Conservation (phyloP, 805 yeast species). For the Wickerhamiella qilinensis region DNA sequence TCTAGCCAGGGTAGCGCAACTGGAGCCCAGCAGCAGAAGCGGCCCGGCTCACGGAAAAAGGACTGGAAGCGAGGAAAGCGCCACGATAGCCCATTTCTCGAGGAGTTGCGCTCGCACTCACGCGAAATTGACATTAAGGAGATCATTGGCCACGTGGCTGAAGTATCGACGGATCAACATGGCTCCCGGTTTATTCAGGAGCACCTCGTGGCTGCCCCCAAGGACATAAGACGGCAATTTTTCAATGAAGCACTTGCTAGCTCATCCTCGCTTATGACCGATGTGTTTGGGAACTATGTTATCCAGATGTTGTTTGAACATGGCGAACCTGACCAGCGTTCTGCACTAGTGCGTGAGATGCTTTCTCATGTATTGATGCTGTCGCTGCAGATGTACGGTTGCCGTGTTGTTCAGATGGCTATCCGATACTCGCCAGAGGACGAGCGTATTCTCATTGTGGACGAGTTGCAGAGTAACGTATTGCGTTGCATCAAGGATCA, state of each 20-base stretch:
- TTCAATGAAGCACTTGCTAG: slow-evolving; percentile 70
- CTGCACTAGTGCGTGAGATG: slow-evolving; percentile 53
- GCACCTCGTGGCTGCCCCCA: slow-evolving; percentile 45
- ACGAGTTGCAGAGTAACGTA: slow-evolving; percentile 50
- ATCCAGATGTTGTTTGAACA: slow-evolving; percentile 85
- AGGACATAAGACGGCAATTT: slow-evolving; percentile 62
- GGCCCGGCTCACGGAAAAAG: slow-evolving; percentile 2
- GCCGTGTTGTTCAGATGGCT: slow-evolving; percentile 92
- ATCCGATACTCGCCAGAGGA: slow-evolving; percentile 50
- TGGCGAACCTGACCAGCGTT: slow-evolving; percentile 56
- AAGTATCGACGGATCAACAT: slow-evolving; percentile 89
- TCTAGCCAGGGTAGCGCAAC: too few relatives aligned
- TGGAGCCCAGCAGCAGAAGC: slow-evolving; percentile 1
- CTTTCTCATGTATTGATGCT: slow-evolving; percentile 55
- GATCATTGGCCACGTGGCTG: slow-evolving; percentile 73
- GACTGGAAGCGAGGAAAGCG: slow-evolving; percentile 4
- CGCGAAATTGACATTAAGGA: slow-evolving; percentile 54
- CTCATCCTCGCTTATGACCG: slow-evolving; percentile 71
- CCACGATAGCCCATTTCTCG: slow-evolving; percentile 39
- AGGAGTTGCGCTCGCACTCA: slow-evolving; percentile 61
- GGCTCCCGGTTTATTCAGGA: slow-evolving; percentile 96
- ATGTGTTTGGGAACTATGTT: slow-evolving; percentile 95
- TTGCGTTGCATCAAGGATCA: slow-evolving; percentile 75
- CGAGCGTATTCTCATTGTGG: slow-evolving; percentile 51
- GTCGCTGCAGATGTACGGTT: slow-evolving; percentile 92